A percentile compares a stretch with the other conserved stretches of the same genome.
phyloP scores from a whole-genome alignment of 108 stramenopile genomes.

The Fistulifera pelliculosa region DNA sequence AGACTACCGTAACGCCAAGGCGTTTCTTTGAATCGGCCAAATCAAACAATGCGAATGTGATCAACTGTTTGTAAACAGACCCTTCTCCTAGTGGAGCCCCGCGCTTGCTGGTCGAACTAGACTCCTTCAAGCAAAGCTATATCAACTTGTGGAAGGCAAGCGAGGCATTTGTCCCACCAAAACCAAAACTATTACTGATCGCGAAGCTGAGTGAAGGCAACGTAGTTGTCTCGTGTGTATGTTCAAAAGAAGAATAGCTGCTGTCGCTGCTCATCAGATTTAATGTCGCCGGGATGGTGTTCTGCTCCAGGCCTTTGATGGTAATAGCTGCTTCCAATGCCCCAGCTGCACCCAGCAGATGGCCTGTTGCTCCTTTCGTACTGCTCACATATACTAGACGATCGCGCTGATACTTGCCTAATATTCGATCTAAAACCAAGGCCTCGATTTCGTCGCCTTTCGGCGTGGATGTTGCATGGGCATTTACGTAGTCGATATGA shows the following conservation, averaged over 20 bases:
- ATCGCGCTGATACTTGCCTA: neutral
- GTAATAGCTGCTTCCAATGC: constrained; percentile 89
- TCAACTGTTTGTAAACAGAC: too few relatives aligned
- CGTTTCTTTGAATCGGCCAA: too few relatives aligned
- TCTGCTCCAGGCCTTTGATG: constrained; percentile 53
- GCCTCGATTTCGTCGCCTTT: constrained; percentile 89
- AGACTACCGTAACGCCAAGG: too few relatives aligned
- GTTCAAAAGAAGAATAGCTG: neutral
- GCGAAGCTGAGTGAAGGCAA: constrained; percentile 22
- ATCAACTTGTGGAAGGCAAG: constrained; percentile 49
- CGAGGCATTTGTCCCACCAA: constrained; percentile 97
- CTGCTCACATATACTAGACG: constrained; percentile 56
- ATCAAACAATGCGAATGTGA: too few relatives aligned
- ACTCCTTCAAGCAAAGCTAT: too few relatives aligned
- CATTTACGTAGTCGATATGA: constrained; percentile 85
- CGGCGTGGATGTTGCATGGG: constrained; percentile 97
- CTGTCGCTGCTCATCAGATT: constrained; percentile 47
- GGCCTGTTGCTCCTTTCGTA: constrained; percentile 95
- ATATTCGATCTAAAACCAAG: constrained; percentile 36
- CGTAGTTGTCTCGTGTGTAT: neutral
- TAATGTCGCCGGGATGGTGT: constrained; percentile 70
- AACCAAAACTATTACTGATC: constrained; percentile 94
- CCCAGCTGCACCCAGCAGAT: constrained; percentile 95
- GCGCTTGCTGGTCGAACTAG: too few relatives aligned
- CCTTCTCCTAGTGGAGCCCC: too few relatives aligned